Evolutionary conservation across 2,329 filamentous ascomycete species (phyloP), one percentile per base, ranked within the genome.

Genomic region (Monascus ruber): DNA sequence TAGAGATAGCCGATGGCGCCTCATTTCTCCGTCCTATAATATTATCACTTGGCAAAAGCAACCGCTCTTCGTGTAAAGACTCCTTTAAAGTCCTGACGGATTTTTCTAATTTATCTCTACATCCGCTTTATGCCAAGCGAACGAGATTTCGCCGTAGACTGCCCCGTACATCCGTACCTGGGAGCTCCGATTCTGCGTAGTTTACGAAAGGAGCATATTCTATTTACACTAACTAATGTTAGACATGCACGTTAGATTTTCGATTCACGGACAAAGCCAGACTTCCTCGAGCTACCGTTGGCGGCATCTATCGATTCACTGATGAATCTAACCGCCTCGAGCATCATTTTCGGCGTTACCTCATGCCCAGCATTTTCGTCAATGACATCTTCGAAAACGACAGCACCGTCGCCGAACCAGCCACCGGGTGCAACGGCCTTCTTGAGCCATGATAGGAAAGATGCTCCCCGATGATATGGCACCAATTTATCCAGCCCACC

Each of bases 401-500:
- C 59, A 1, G 63, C 65, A 9, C 70, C 60, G 35, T 75, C 70
- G 2, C 66, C 64, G 45, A 64, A 76, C 65, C 61, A 74, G 39
- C 70, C 55, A 36, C 51, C 50, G 6, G 60, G 54, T 1, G 49
- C 52, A 43, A 63, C 52, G 2, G 57, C 58, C 31, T 62, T 59
- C 55, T 77, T 77, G 45, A 81, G 59, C 62, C 72, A 75, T 0
- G 61, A 57, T 31, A 81, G 47, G 48, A 81, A 79, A 0, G 69
- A 63, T 48, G 77, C 68, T 9, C 71, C 70, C 5, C 70, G 69
- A 6, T 64, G 62, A 49, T 79, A 77, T 5, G 76, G 76, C 9
- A 81, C 77, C 10, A 81, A 55, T 44, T 77, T 77, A 50, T 81
- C 77, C 1, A 62, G 61, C 1, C 66, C 72, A 11, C 74, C 75